A percentile compares a stretch with the other conserved stretches of the same genome.
Evolutionary conservation across 371 early-diverging fungal species (phyloP).

Genomic region (Smittium culicis): DNA sequence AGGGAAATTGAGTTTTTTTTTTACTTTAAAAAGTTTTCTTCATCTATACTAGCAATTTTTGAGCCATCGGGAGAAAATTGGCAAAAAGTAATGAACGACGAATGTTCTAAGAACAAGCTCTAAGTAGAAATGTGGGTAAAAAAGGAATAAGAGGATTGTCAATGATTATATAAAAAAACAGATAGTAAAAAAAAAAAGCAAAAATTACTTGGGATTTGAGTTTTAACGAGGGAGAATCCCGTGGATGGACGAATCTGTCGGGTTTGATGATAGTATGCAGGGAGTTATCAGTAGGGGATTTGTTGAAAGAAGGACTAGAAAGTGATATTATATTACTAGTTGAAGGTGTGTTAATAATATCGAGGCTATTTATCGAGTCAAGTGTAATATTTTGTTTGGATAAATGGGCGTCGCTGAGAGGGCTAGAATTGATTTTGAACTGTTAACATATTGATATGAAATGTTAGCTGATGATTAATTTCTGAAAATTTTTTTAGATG

Average conservation of each 20-base stretch:
- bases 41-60: slow-evolving; percentile 32
- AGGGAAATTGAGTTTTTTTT: background rate
- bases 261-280: background rate
- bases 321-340: too few species aligned
- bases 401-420: too few species aligned
- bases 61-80: slow-evolving; percentile 25
- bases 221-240: background rate
- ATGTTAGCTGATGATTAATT: too few species aligned
- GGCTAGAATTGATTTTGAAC: too few species aligned
- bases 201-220: background rate
- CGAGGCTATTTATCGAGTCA: too few species aligned
- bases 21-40: slow-evolving; percentile 27
- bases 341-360: too few species aligned
- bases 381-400: too few species aligned
- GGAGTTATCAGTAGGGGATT: background rate
- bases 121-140: slow-evolving; percentile 8
- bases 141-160: background rate
- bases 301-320: too few species aligned
- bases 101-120: slow-evolving; percentile 30
- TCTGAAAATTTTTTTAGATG: too few species aligned
- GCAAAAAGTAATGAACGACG: slow-evolving; percentile 22
- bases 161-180: background rate
- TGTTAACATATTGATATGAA: too few species aligned
- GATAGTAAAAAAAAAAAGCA: background rate
- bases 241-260: background rate